These are phyloP conservation scores for Cryptococcus neoformans DNA, from an alignment of 1,284 basidiomycete genomes.

Conservation along the genomic window DNA sequence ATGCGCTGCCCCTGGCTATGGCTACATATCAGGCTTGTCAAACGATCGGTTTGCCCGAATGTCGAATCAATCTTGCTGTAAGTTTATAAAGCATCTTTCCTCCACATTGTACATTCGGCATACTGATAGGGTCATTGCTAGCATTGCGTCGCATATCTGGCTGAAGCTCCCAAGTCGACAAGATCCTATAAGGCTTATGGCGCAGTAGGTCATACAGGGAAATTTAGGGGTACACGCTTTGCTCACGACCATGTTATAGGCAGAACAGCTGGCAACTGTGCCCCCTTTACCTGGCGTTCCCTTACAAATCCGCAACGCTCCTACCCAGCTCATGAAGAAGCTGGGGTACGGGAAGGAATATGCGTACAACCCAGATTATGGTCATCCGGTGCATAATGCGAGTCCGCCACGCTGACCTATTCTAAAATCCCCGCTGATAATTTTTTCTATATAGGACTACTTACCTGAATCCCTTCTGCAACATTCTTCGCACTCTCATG, in stretches of 20 bases:
- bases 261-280: slow-evolving; percentile 60
- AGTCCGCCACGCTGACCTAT: slow-evolving; percentile 45
- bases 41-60: slow-evolving; percentile 77
- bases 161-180: slow-evolving; percentile 79
- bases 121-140: slow-evolving; percentile 42
- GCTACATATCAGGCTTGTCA: slow-evolving; percentile 74
- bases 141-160: slow-evolving; percentile 76
- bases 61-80: slow-evolving; percentile 47
- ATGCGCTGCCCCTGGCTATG: slow-evolving; percentile 72
- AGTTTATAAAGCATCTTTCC: slow-evolving; percentile 4
- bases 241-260: slow-evolving; percentile 36
- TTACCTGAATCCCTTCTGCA: slow-evolving; percentile 50
- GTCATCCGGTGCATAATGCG: slow-evolving; percentile 69
- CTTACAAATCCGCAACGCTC: slow-evolving; percentile 78
- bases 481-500: slow-evolving; percentile 31
- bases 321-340: slow-evolving; percentile 75
- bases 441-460: slow-evolving; percentile 47
- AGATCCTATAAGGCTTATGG: slow-evolving; percentile 73
- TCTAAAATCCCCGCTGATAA: too few species aligned
- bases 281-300: slow-evolving; percentile 56
- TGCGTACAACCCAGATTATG: slow-evolving; percentile 72
- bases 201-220: slow-evolving; percentile 35
- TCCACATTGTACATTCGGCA: neutral
- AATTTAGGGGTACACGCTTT: neutral
- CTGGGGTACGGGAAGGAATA: slow-evolving; percentile 73